Evolutionary conservation across 257 asterid species (phyloP), one percentile per base, ranked within the genome.

Genomic region (Capsicum pubescens): DNA sequence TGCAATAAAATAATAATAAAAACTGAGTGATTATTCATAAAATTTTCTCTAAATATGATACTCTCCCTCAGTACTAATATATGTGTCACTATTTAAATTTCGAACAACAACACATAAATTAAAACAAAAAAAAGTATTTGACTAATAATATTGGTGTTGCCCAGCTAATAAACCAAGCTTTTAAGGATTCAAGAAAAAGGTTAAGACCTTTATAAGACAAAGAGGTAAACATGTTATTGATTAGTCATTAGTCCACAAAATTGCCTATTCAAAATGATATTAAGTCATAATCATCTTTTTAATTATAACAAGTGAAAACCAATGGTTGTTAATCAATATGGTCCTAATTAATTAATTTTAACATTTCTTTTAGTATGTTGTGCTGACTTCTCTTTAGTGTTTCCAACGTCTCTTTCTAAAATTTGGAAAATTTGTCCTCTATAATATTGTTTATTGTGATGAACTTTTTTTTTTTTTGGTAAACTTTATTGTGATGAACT

Each of bases 281-380:
- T 44, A 3, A 72, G 57, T 72, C 59, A 70, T 44, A n/a, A 72
- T 72, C 60, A 48, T 48, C 44, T 12, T 74, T 50, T 12, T 64
- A 64, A 64, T 64, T 11, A 59, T 67, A 17, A 19, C 44, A 72
- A 72, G 35, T 72, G 12, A 50, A 54, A 74, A 6, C 13, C 44
- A 74, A 71, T 71, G 11, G 58, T 42, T 70, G 9, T 46, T 13
- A 71, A 46, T n/a, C 16, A 46, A 50, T 19, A 50, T 50, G 80
- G 80, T 74, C 80, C 61, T 21, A 74, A 74, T 70, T 21, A 74
- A 50, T 72, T 72, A 0, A 70, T 19, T 48, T 72, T 7, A 12
- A 50, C 8, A 48, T 48, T 74, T 74, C 8, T 74, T 48, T 74
- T 14, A 50, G 36, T 74, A 14, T 50, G 44, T 7, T 50, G 59